These are phyloP conservation scores for Exophiala phaeomuriformis DNA, from an alignment of 2,329 filamentous ascomycete species.

Conservation along the genomic window DNA sequence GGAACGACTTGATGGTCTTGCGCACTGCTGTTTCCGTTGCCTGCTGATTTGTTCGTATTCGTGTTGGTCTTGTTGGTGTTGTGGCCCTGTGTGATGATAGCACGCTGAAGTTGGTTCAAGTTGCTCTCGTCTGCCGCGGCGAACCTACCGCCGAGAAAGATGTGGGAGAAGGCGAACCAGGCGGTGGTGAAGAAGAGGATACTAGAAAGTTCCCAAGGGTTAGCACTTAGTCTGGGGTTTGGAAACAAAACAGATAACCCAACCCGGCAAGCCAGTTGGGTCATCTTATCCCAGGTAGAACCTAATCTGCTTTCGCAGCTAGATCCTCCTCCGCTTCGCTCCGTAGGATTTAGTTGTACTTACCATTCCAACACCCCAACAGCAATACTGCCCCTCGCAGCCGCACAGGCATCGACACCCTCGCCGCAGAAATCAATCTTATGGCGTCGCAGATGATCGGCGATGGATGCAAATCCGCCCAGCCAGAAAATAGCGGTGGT, in stretches of 20 bases:
- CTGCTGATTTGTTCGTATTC: too few species aligned
- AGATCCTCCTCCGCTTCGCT: too few species aligned
- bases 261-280: neutral
- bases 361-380: conserved; percentile 46
- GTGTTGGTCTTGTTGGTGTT: too few species aligned
- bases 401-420: conserved; percentile 47
- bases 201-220: neutral
- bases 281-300: too few species aligned
- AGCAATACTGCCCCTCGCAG: conserved; percentile 48
- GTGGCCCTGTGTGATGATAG: too few species aligned
- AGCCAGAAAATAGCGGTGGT: conserved; percentile 87
- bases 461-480: conserved; percentile 66
- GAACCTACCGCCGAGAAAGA: conserved; percentile 21
- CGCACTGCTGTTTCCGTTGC: too few species aligned
- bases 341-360: conserved; percentile 18
- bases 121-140: too few species aligned
- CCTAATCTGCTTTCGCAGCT: too few species aligned
- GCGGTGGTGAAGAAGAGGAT: conserved; percentile 14
- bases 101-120: too few species aligned
- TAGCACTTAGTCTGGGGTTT: neutral
- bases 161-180: conserved; percentile 21
- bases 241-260: neutral
- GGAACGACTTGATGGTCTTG: too few species aligned
- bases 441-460: conserved; percentile 49
- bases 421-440: conserved; percentile 47